These are phyloP conservation scores for Rhododendron mucronatum DNA, from an alignment of 148 eudicot species.

Conservation along the genomic window DNA sequence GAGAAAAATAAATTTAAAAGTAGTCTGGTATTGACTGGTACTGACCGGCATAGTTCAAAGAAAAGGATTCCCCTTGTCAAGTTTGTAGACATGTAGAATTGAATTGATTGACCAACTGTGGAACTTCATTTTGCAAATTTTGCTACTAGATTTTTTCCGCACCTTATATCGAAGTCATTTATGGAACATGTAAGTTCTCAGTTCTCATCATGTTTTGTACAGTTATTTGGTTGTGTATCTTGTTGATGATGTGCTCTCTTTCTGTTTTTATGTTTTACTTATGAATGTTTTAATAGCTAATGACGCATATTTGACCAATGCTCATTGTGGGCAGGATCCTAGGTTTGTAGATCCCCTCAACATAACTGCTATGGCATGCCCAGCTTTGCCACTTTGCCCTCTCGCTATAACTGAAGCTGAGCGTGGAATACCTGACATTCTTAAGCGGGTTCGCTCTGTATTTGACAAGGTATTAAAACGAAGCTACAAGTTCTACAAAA, in stretches of 20 bases:
- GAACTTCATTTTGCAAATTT: neutral
- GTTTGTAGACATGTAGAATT: neutral
- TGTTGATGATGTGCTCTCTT: neutral
- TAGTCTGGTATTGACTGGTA: neutral
- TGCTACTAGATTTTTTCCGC: neutral
- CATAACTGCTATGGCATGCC: conserved; percentile 96
- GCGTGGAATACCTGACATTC: conserved; percentile 89
- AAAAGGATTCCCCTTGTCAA: neutral
- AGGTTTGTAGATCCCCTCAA: conserved; percentile 82
- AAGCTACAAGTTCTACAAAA: neutral
- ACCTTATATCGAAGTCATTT: neutral
- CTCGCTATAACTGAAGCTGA: conserved; percentile 97
- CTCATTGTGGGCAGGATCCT: conserved; percentile 52
- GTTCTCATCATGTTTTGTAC: neutral
- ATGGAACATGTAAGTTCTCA: neutral
- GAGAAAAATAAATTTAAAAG: neutral
- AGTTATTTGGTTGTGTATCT: neutral
- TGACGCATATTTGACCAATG: neutral
- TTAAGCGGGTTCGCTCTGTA: conserved; percentile 80
- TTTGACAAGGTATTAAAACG: conserved; percentile 73
- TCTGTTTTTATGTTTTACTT: neutral
- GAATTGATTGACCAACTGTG: neutral
- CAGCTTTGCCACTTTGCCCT: conserved; percentile 94
- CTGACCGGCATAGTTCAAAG: neutral
- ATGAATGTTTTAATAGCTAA: conserved; percentile 1